phyloP scores from a whole-genome alignment of 169 alveolate species.

The Theileria luwenshuni region DNA sequence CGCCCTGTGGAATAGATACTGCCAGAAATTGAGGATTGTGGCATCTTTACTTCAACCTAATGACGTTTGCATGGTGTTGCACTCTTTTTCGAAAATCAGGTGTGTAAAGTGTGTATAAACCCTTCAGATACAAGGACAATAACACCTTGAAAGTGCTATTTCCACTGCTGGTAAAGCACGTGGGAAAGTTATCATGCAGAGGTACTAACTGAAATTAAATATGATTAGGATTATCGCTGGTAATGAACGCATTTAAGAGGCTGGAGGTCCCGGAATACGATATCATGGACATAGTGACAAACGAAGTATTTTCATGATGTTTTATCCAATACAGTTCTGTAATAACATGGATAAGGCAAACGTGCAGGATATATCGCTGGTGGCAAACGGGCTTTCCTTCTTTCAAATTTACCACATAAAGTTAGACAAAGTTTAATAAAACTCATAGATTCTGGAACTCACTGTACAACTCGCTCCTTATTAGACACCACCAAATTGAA shows the following conservation, averaged over 20 bases:
- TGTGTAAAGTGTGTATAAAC: conserved; percentile 5
- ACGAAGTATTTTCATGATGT: conserved; percentile 59
- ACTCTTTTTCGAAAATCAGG: conserved; percentile 78
- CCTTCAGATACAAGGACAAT: conserved; percentile 63
- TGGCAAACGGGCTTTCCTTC: conserved; percentile 72
- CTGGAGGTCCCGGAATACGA: conserved; percentile 72
- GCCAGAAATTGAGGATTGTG: conserved; percentile 58
- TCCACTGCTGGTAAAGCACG: conserved; percentile 64
- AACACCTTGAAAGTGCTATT: conserved; percentile 62
- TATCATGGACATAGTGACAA: conserved; percentile 74
- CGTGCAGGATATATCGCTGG: conserved; percentile 75
- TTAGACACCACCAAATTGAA: conserved; percentile 49
- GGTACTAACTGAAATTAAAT: conserved; percentile 11
- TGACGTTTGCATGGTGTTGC: conserved; percentile 71
- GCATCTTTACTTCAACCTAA: conserved; percentile 64
- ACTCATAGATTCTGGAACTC: conserved; percentile 69
- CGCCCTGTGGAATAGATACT: conserved; percentile 76
- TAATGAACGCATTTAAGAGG: conserved; percentile 74
- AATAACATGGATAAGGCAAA: conserved; percentile 59
- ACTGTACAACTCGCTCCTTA: conserved; percentile 53
- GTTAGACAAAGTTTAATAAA: conserved; percentile 37
- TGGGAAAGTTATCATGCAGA: conserved; percentile 58
- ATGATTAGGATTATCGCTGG: conserved; percentile 64
- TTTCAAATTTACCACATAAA: conserved; percentile 76
- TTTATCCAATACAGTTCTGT: conserved; percentile 27